Percentiles rank a stretch among this genome's conserved stretches.
Conservation (phyloP, 2,329 filamentous ascomycete species). For the Pseudogymnoascus sp. region DNA sequence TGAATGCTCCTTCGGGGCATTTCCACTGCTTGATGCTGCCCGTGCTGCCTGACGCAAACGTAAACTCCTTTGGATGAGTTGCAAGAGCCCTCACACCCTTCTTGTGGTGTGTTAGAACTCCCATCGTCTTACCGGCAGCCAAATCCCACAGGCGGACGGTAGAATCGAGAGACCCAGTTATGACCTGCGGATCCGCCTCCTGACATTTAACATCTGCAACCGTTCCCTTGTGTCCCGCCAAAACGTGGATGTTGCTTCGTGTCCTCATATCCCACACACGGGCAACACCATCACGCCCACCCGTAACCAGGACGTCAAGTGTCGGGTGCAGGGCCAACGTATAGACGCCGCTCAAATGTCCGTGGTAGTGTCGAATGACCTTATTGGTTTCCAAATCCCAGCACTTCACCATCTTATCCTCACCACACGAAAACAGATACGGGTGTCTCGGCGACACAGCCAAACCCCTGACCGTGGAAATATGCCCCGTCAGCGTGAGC, state of each 20-base stretch:
- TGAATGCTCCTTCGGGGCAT: slow-evolving; percentile 93
- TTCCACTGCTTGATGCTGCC: slow-evolving; percentile 99
- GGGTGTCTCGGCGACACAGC: slow-evolving; percentile 90
- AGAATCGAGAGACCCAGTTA: slow-evolving; percentile 83
- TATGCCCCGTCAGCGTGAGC: slow-evolving; percentile 86
- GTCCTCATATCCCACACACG: slow-evolving; percentile 99
- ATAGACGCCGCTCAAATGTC: slow-evolving; percentile 92
- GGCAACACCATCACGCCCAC: slow-evolving; percentile 87
- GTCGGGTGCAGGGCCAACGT: slow-evolving; percentile 88
- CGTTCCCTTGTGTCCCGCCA: slow-evolving; percentile 83
- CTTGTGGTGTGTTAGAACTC: slow-evolving; percentile 94
- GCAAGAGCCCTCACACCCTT: slow-evolving; percentile 85
- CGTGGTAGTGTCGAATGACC: slow-evolving; percentile 95
- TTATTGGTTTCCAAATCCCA: slow-evolving; percentile 99
- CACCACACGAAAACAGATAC: slow-evolving; percentile 93
- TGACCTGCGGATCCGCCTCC: slow-evolving; percentile 92
- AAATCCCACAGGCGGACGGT: slow-evolving; percentile 93
- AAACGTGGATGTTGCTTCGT: slow-evolving; percentile 86
- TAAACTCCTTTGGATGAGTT: slow-evolving; percentile 86
- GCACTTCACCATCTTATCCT: slow-evolving; percentile 99
- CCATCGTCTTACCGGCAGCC: slow-evolving; percentile 91
- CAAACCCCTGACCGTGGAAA: slow-evolving; percentile 83
- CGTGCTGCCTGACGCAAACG: slow-evolving; percentile 86
- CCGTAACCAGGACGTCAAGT: slow-evolving; percentile 87
- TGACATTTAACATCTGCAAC: slow-evolving; percentile 86